Percentiles rank a stretch among this genome's conserved stretches.
These are phyloP conservation scores for Sapria himalayana DNA, from an alignment of 345 rosid genomes.

Conservation along the genomic window DNA sequence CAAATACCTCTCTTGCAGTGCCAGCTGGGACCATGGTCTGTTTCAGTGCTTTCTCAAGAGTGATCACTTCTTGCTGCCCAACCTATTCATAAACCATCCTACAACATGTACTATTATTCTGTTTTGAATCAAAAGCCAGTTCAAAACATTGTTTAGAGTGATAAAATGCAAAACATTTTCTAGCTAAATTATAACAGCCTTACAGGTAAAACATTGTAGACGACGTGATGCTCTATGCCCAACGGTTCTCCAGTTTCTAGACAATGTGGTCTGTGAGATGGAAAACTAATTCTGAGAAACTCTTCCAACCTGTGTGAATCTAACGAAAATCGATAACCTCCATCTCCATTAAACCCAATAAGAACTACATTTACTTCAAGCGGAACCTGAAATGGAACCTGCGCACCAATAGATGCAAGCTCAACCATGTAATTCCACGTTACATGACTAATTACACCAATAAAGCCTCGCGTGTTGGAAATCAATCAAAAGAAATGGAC, in stretches of 20 bases:
- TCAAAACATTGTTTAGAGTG: no score
- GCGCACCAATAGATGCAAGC: conserved; percentile 2
- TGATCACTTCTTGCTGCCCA: conserved; percentile 75
- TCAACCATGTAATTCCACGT: neutral
- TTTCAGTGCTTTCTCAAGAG: conserved; percentile 68
- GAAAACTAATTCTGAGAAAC: conserved; percentile 55
- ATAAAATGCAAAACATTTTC: no score
- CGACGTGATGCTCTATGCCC: conserved; percentile 77
- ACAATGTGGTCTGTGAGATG: conserved; percentile 64
- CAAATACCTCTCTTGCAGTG: conserved; percentile 63
- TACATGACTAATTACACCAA: neutral
- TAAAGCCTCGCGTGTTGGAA: neutral
- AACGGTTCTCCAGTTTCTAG: conserved; percentile 80
- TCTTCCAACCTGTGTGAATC: conserved; percentile 67
- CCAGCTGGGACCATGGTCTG: conserved; percentile 77
- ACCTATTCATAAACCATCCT: conserved; percentile 61
- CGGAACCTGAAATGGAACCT: conserved; percentile 98
- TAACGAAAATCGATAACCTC: conserved; percentile 56
- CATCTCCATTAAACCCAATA: conserved; percentile 71
- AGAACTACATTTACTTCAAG: conserved; percentile 80
- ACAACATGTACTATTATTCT: conserved; percentile 2
- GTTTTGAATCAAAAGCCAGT: neutral
- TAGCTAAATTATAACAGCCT: no score
- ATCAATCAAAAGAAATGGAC: neutral
- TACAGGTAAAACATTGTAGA: conserved; percentile 66